Conservation (phyloP, 129 eudicot genomes). For the Deinandra increscens region DNA sequence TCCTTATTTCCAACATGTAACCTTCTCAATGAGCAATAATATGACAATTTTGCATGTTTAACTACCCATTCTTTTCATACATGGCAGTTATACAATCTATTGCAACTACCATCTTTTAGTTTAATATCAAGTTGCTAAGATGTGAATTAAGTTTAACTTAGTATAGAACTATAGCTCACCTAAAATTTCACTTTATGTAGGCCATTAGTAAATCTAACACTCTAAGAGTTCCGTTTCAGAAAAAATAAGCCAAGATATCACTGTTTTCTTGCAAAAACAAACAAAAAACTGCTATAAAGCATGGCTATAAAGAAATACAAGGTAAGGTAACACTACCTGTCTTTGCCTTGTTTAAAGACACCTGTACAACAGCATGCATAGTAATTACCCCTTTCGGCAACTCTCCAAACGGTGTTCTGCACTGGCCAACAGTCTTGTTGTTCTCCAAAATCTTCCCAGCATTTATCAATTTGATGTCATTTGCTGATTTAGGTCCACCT, state of each 20-base stretch:
- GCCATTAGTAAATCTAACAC: too few relatives aligned
- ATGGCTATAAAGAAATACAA: too few relatives aligned
- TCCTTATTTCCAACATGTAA: not conserved
- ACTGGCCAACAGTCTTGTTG: slow-evolving; percentile 69
- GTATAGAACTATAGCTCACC: too few relatives aligned
- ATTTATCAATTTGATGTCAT: slow-evolving; percentile 71
- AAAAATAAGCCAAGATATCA: too few relatives aligned
- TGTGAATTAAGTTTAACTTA: too few relatives aligned
- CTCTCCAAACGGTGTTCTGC: slow-evolving; percentile 71
- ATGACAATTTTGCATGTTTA: not conserved
- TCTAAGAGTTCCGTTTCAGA: too few relatives aligned
- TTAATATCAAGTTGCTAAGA: too few relatives aligned
- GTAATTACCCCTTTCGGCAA: slow-evolving; percentile 70
- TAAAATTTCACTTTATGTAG: too few relatives aligned
- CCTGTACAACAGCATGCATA: slow-evolving; percentile 94
- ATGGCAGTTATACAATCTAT: not conserved
- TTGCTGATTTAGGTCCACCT: slow-evolving; percentile 70
- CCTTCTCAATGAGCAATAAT: not conserved
- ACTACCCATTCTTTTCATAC: not conserved
- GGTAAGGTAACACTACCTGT: slow-evolving; percentile 48
- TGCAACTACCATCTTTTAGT: too few relatives aligned
- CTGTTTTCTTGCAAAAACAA: too few relatives aligned
- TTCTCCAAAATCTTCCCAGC: slow-evolving; percentile 84
- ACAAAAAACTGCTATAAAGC: too few relatives aligned
- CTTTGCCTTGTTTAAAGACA: slow-evolving; percentile 67